Evolutionary conservation across 2,329 filamentous ascomycete genomes (phyloP), one percentile per base, ranked within the genome.

Genomic region (Botrytis porri): DNA sequence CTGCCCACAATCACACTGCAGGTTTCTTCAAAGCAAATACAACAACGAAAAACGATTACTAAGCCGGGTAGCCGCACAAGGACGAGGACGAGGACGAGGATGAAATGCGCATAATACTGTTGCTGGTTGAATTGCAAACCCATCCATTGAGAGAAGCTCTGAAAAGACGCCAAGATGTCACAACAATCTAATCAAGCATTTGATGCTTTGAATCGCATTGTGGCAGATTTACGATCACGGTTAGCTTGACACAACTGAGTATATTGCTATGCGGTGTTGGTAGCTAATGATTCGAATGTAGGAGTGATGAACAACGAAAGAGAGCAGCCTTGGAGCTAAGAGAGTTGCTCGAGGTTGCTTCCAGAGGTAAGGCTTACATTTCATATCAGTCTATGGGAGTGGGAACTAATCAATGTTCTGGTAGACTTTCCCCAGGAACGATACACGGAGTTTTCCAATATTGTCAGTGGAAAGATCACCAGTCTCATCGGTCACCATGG

Each of bases 401-500:
- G 37, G 41, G n/a, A 18, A 71, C 45, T 65, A 32, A 71, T 59
- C 29, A 35, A 70, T 25, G 12, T 4, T 45, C 22, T 43, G 35
- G 7, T 45, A 91, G 96, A 98, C 83, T 88, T 96, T 80, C 88
- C 89, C 37, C 88, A 92, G 70, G 94, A 96, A 80, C 90, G 92
- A 76, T 98, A 98, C 83, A 83, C 86, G 73, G 86, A 88, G 77
- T 91, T 90, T 82, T 92, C 92, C 81, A 89, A 88, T 79, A 85
- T 88, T 73, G 87, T 93, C 75, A 91, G 89, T 80, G 84, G 85
- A 77, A 88, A 88, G 73, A 91, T 93, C 78, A 89, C 89, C 72
- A 85, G 87, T 76, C 87, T 98, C 76, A 94, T 97, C 75, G 90
- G 94, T 65, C 93, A 95, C 81, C 93, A 94, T 76, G 92, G 89